Percentiles rank a stretch among this genome's conserved stretches.
Conservation (phyloP, 1,284 basidiomycete genomes). For the Heliocybe sulcata region DNA sequence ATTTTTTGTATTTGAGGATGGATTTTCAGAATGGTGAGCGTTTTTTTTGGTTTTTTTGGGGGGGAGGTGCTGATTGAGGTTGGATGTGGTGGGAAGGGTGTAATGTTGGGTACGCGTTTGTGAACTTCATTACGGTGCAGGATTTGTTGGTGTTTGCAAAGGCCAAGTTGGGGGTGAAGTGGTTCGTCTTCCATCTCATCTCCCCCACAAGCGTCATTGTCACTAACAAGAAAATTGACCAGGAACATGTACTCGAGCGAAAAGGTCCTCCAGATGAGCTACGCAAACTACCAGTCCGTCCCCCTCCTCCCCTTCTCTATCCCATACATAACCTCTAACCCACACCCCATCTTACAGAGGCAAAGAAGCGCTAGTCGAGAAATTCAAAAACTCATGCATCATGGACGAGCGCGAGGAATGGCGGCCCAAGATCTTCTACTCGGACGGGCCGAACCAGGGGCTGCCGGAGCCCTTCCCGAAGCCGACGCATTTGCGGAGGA, state of each 20-base stretch:
- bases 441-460: conserved; percentile 65
- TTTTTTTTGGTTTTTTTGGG: conserved; percentile 3
- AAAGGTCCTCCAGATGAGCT: conserved; percentile 81
- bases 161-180: conserved; percentile 67
- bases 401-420: conserved; percentile 79
- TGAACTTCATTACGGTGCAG: conserved; percentile 76
- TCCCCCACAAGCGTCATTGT: neutral
- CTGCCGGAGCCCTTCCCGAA: conserved; percentile 75
- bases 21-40: conserved; percentile 70
- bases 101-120: conserved; percentile 84
- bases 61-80: neutral
- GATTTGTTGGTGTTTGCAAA: conserved; percentile 73
- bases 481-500: conserved; percentile 68
- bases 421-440: conserved; percentile 81
- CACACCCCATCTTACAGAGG: conserved; percentile 40
- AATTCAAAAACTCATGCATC: conserved; percentile 80
- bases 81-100: conserved; percentile 41
- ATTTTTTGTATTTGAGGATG: conserved; percentile 82
- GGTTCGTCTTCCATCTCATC: conserved; percentile 26
- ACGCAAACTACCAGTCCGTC: conserved; percentile 79
- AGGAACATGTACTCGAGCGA: conserved; percentile 88
- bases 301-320: neutral
- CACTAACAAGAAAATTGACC: conserved; percentile 4
- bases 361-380: conserved; percentile 80
- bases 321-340: neutral